Percentiles rank a stretch among this genome's conserved stretches.
These are phyloP conservation scores for Paragyromitra xinjiangensis DNA, from an alignment of 495 filamentous ascomycete genomes.

Conservation along the genomic window DNA sequence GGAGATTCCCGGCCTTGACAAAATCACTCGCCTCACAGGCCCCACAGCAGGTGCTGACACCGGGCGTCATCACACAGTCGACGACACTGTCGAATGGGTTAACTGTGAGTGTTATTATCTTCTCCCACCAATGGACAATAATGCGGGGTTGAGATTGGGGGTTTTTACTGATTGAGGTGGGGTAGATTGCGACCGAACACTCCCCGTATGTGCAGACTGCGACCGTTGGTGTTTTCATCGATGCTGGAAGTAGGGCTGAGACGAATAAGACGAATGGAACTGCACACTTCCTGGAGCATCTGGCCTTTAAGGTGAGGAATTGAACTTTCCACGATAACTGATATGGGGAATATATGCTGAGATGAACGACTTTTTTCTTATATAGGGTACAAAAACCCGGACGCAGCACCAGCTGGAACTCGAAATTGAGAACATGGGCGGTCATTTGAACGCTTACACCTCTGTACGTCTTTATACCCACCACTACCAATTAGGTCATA, in stretches of 20 bases:
- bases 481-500: constrained; percentile 2
- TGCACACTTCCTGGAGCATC: constrained; percentile 98
- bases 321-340: background rate
- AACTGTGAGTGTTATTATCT: constrained; percentile 71
- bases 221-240: constrained; percentile 98
- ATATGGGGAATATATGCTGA: constrained; percentile 41
- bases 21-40: constrained; percentile 55
- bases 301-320: constrained; percentile 91
- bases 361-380: constrained; percentile 34
- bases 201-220: constrained; percentile 98
- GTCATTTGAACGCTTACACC: constrained; percentile 98
- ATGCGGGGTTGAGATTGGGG: constrained; percentile 31
- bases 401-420: constrained; percentile 96
- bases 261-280: constrained; percentile 99
- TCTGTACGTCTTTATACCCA: constrained; percentile 73
- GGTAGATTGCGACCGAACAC: constrained; percentile 94
- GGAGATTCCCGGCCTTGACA: constrained; percentile 51
- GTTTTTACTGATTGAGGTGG: constrained; percentile 56
- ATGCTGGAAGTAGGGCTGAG: constrained; percentile 97
- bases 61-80: constrained; percentile 79
- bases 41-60: constrained; percentile 36
- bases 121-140: background rate
- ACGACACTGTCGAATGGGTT: constrained; percentile 97
- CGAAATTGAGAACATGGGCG: constrained; percentile 99
- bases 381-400: constrained; percentile 86